Conservation (phyloP, 257 asterid genomes). For the Solanum commersonii region DNA sequence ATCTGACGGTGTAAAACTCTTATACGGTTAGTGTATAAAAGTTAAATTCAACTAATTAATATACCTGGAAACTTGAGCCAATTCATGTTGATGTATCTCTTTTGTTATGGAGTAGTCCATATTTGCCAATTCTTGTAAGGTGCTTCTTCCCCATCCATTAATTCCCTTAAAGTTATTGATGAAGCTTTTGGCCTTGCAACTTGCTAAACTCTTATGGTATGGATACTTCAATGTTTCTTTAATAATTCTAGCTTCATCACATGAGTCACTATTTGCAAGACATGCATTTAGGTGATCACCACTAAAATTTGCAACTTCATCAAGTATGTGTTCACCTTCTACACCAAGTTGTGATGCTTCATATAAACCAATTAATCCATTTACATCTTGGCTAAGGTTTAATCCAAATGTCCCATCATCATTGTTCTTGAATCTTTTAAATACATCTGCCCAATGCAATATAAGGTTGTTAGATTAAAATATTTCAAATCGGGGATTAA, state of each 20-base stretch:
- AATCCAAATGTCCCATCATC: constrained; percentile 19
- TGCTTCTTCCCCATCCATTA: constrained; percentile 14
- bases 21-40: not conserved
- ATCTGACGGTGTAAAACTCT: not conserved
- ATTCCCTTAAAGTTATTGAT: not conserved
- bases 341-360: constrained; percentile 45
- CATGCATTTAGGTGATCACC: not conserved
- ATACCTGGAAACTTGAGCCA: constrained; percentile 31
- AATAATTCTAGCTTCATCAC: not conserved
- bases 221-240: constrained; percentile 25
- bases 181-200: not conserved
- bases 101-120: constrained; percentile 4
- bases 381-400: not conserved
- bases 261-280: not conserved
- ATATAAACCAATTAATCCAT: constrained; percentile 25
- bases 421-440: constrained; percentile 23
- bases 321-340: constrained; percentile 35
- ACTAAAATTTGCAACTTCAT: constrained; percentile 30
- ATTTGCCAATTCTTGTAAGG: constrained; percentile 20
- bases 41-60: not conserved
- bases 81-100: constrained; percentile 16
- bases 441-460: constrained; percentile 13
- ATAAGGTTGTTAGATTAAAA: not conserved
- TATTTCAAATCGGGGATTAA: not conserved
- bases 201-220: constrained; percentile 27